phyloP scores from a whole-genome alignment of 2,329 filamentous ascomycete genomes.

The Biscogniauxia mediterranea region DNA sequence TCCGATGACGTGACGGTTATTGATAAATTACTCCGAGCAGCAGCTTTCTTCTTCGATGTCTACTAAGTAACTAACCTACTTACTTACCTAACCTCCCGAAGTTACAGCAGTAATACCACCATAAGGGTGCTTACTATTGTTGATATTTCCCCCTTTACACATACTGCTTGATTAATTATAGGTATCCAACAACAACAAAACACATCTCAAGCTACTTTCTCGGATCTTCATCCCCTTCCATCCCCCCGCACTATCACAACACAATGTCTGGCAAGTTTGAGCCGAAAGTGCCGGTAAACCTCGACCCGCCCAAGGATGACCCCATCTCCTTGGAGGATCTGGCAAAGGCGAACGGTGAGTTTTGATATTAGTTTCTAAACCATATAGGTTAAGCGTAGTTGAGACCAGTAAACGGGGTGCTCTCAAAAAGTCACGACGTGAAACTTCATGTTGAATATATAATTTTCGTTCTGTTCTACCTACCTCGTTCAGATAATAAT shows the following conservation, averaged over 20 bases:
- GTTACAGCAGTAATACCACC: too few species aligned
- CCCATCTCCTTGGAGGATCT: slow-evolving; percentile 79
- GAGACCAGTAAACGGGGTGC: too few species aligned
- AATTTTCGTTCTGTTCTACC: too few species aligned
- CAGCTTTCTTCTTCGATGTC: background rate
- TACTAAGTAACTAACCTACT: too few species aligned
- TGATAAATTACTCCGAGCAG: background rate
- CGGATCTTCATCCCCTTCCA: background rate
- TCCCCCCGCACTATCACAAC: slow-evolving; percentile 3
- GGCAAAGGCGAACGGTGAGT: slow-evolving; percentile 76
- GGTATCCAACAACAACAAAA: too few species aligned
- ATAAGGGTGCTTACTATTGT: too few species aligned
- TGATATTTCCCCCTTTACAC: too few species aligned
- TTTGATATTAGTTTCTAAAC: background rate
- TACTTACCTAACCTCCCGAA: too few species aligned
- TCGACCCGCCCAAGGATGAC: slow-evolving; percentile 85
- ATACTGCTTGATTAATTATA: too few species aligned
- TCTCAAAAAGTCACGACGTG: background rate
- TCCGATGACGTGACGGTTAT: background rate
- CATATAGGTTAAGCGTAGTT: too few species aligned
- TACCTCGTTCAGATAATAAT: background rate
- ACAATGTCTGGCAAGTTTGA: slow-evolving; percentile 68
- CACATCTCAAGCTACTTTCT: too few species aligned
- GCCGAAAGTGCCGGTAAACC: slow-evolving; percentile 71
- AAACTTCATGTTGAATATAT: too few species aligned